phyloP scores from a whole-genome alignment of 257 asterid genomes.

The Rehmannia glutinosa region DNA sequence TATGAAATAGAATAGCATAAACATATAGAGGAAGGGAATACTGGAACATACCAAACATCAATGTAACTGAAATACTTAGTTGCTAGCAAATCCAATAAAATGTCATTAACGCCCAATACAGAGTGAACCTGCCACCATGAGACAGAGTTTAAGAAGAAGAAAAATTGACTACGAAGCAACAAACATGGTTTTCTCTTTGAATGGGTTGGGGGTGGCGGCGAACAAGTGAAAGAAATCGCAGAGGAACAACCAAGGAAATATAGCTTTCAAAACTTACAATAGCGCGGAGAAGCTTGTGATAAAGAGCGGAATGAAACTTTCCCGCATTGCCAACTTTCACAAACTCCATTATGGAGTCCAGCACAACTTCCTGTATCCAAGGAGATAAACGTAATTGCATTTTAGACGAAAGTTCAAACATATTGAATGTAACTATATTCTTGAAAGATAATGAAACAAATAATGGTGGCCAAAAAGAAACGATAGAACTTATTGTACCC shows the following conservation, averaged over 20 bases:
- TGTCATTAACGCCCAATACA: slow-evolving; percentile 40
- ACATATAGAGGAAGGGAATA: no score
- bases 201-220: background rate
- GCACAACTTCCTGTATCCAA: slow-evolving; percentile 58
- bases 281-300: slow-evolving; percentile 61
- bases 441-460: background rate
- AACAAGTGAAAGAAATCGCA: background rate
- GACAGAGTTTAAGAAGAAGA: background rate
- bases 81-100: slow-evolving; percentile 50
- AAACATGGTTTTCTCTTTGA: background rate
- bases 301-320: slow-evolving; percentile 69
- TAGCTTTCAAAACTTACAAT: slow-evolving; percentile 40
- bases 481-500: slow-evolving; percentile 29
- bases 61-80: slow-evolving; percentile 69
- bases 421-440: background rate
- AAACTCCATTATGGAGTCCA: slow-evolving; percentile 83
- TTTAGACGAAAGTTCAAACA: background rate
- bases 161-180: background rate
- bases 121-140: slow-evolving; percentile 55
- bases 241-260: background rate
- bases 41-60: slow-evolving; percentile 67
- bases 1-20: no score
- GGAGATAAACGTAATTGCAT: background rate
- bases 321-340: slow-evolving; percentile 84
- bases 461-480: background rate